Percentiles rank a stretch among this genome's conserved stretches.
phyloP scores from a whole-genome alignment of 139 green algal genomes.

The Chlorella sp. region DNA sequence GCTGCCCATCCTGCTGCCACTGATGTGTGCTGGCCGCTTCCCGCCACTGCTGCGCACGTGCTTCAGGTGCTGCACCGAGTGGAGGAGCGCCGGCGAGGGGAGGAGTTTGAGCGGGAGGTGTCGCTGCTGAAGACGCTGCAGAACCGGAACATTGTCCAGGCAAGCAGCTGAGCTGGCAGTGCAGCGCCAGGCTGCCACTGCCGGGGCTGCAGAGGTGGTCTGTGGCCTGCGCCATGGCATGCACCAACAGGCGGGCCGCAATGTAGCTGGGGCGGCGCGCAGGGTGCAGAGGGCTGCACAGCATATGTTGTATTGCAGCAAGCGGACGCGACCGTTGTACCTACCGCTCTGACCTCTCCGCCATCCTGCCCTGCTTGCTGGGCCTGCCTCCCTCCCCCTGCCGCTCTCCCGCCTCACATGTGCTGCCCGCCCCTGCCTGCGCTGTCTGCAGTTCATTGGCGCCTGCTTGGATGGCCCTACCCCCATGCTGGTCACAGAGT shows the following conservation, averaged over 20 bases:
- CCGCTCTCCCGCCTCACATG: not conserved
- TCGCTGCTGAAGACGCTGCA: slow-evolving; percentile 48
- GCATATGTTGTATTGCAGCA: too few species aligned
- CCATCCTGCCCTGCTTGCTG: not conserved
- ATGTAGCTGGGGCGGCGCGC: too few species aligned
- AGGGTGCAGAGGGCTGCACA: too few species aligned
- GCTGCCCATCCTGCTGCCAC: not conserved
- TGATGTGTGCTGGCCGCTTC: not conserved
- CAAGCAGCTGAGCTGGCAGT: not conserved
- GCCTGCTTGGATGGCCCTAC: slow-evolving; percentile 39
- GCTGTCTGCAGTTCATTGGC: slow-evolving; percentile 44
- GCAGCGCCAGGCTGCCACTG: not conserved
- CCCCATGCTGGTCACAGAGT: slow-evolving; percentile 59
- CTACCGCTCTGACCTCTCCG: too few species aligned
- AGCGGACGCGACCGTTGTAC: too few species aligned
- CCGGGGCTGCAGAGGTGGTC: not conserved
- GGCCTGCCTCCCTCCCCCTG: not conserved
- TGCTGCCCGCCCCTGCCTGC: not conserved
- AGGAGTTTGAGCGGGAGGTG: slow-evolving; percentile 49
- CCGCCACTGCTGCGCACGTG: not conserved
- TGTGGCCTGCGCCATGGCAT: too few species aligned
- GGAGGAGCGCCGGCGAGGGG: slow-evolving; percentile 27
- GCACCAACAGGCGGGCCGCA: too few species aligned
- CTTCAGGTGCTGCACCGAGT: slow-evolving; percentile 38
- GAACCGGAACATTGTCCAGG: slow-evolving; percentile 50